Evolutionary conservation across 2,329 filamentous ascomycete species (phyloP).

Genomic region (Alternaria postmessia): DNA sequence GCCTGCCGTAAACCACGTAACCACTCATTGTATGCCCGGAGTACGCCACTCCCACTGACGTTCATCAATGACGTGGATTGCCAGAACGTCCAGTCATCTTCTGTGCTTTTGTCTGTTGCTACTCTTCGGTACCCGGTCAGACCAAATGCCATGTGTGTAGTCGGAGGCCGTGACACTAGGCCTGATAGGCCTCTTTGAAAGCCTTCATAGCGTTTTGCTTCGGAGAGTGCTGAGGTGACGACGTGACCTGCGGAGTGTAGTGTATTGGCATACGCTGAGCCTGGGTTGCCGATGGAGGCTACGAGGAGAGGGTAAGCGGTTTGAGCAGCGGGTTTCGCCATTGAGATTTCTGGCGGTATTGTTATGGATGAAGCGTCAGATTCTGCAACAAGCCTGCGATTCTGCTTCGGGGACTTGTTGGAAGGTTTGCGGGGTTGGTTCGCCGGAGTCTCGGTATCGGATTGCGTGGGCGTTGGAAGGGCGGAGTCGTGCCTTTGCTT

Average conservation of each 20-base stretch:
- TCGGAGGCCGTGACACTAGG: constrained; percentile 38
- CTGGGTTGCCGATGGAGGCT: constrained; percentile 86
- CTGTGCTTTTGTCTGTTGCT: constrained; percentile 18
- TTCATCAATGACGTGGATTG: constrained; percentile 87
- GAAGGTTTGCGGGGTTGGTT: constrained; percentile 18
- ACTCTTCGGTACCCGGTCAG: constrained; percentile 46
- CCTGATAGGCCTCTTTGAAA: constrained; percentile 43
- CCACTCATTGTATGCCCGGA: constrained; percentile 69
- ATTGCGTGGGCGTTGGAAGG: constrained; percentile 28
- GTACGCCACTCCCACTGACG: constrained; percentile 75
- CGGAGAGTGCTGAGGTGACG: constrained; percentile 62
- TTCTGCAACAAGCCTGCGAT: background rate
- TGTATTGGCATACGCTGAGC: constrained; percentile 72
- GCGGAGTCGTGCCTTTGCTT: constrained; percentile 22
- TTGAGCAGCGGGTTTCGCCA: constrained; percentile 36
- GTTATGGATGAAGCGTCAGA: background rate
- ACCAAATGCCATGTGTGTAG: constrained; percentile 50
- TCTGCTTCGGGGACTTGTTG: constrained; percentile 26
- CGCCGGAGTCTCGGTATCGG: constrained; percentile 24
- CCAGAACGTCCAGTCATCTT: constrained; percentile 68
- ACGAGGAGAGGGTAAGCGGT: constrained; percentile 69
- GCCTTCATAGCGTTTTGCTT: constrained; percentile 39
- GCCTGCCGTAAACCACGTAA: constrained; percentile 18
- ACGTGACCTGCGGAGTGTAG: constrained; percentile 89
- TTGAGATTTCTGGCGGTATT: constrained; percentile 8